phyloP scores from a whole-genome alignment of 768 basidiomycete species.

The Podaxis mareebaensis region DNA sequence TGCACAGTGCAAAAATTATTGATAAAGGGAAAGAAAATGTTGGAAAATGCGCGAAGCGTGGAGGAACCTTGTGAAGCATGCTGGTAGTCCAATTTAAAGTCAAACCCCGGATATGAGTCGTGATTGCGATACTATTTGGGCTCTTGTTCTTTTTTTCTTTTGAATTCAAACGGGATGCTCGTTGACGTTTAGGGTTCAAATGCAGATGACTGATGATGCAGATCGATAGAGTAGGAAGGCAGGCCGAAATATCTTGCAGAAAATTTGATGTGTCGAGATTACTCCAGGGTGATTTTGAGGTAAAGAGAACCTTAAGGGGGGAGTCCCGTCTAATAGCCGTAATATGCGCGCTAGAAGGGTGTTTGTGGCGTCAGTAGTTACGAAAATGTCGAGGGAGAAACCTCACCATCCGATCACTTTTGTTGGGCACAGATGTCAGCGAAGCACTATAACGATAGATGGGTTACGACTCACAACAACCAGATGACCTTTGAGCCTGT shows the following conservation, averaged over 20 bases:
- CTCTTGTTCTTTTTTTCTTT: neutral
- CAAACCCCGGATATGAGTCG: neutral
- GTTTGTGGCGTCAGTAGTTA: constrained; percentile 10
- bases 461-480: constrained; percentile 60
- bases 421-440: constrained; percentile 1
- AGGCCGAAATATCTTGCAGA: constrained; percentile 16
- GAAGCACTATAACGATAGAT: neutral
- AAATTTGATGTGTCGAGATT: constrained; percentile 16
- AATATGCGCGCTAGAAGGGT: constrained; percentile 41
- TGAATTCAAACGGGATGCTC: constrained; percentile 5
- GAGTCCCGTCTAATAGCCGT: constrained; percentile 36
- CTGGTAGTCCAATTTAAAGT: constrained; percentile 8
- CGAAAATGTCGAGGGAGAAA: neutral
- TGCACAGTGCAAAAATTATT: constrained; percentile 14
- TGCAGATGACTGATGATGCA: constrained; percentile 18
- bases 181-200: constrained; percentile 11
- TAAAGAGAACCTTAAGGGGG: neutral
- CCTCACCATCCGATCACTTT: constrained; percentile 43
- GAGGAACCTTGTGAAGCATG: constrained; percentile 12
- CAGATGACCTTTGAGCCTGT: constrained; percentile 91
- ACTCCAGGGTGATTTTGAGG: constrained; percentile 10
- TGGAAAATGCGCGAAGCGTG: constrained; percentile 10
- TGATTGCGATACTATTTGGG: constrained; percentile 4
- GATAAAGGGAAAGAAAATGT: constrained; percentile 15
- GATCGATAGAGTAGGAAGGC: constrained; percentile 12